Base-by-base conservation (phyloP, 164 flowering plant species). In the Sextonia rubra region DNA sequence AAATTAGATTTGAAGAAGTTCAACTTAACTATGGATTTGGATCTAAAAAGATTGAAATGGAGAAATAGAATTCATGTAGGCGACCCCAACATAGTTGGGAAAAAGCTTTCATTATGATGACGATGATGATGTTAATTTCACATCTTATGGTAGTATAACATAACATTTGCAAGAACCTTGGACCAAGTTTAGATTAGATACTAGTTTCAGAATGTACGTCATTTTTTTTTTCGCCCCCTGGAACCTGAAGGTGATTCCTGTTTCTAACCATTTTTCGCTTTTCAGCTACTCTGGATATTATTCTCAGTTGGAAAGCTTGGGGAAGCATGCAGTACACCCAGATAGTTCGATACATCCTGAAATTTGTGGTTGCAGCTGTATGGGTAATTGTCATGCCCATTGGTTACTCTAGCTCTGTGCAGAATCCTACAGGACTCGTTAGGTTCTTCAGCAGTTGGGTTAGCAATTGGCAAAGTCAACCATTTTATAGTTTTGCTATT, bases 321-420 rank as follows among this genome's bases (percentile, higher is more conserved):
- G 86, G 85, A 69, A 91, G 92, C 87, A 82, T 96, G 84, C 88
- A 83, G 73, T 78, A 73, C 70, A 83, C 88, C 37, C 98, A 93
- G 77, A 87, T 91, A 70, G 75, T 86, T 58, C 93, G 99, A 2
- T 93, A 90, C 81, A 69, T 93, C 65, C 78, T 93, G 81, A 96
- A 96, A 76, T 91, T 96, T 78, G 84, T 74, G 12, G 83, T 91
- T 61, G 97, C 99, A 47, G 91, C 92, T 71, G 79, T 80, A 37
- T 96, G 99, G 99, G 89, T 86, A 63, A 83, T 96, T 37, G 86
- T 96, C 70, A 80, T 96, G 80, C 90, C 99, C 7, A 81, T 96
- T 69, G 84, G 89, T 64, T 96, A 93, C 82, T 83, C 92, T 25
- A 86, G 84, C 60, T 86, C 90, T 60, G 82, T 86, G 77, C 82